Percentiles rank a stretch among this genome's conserved stretches.
phyloP scores from a whole-genome alignment of 106 monocot genomes.

The Allium sativum region DNA sequence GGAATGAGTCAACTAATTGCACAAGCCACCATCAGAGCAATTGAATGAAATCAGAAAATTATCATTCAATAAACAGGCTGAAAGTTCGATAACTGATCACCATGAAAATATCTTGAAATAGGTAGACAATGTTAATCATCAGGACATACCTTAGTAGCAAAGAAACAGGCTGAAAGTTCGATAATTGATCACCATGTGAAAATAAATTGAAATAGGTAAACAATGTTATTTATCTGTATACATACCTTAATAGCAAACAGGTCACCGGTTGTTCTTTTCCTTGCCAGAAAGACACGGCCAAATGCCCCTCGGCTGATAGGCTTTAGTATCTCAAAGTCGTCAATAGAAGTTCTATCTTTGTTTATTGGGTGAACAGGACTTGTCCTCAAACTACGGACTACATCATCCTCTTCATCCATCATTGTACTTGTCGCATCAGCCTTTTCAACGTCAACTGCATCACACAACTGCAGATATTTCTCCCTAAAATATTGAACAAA shows the following conservation, averaged over 20 bases:
- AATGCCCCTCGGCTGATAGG: slow-evolving; percentile 98
- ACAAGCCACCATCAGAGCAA: too few relatives aligned
- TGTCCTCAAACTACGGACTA: slow-evolving; percentile 74
- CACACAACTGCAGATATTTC: slow-evolving; percentile 93
- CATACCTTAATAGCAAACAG: slow-evolving; percentile 98
- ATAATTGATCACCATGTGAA: background rate
- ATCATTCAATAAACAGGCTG: background rate
- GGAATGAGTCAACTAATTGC: too few relatives aligned
- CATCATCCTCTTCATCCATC: slow-evolving; percentile 96
- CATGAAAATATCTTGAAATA: background rate
- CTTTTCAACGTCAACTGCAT: slow-evolving; percentile 82
- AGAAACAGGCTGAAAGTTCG: background rate
- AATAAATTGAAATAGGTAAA: background rate
- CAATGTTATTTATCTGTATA: background rate
- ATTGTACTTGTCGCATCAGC: slow-evolving; percentile 63
- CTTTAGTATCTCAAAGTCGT: slow-evolving; percentile 99
- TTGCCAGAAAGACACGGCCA: slow-evolving; percentile 97
- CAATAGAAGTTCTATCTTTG: slow-evolving; percentile 90
- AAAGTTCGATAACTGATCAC: background rate
- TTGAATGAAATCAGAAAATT: background rate
- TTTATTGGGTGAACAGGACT: slow-evolving; percentile 71
- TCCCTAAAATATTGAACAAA: slow-evolving; percentile 46
- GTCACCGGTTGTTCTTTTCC: slow-evolving; percentile 98
- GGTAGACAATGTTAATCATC: background rate
- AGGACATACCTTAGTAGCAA: background rate